Percentiles rank a stretch among this genome's conserved stretches.
phyloP scores from a whole-genome alignment of 2,329 filamentous ascomycete species.

The Tolypocladium inflatum region DNA sequence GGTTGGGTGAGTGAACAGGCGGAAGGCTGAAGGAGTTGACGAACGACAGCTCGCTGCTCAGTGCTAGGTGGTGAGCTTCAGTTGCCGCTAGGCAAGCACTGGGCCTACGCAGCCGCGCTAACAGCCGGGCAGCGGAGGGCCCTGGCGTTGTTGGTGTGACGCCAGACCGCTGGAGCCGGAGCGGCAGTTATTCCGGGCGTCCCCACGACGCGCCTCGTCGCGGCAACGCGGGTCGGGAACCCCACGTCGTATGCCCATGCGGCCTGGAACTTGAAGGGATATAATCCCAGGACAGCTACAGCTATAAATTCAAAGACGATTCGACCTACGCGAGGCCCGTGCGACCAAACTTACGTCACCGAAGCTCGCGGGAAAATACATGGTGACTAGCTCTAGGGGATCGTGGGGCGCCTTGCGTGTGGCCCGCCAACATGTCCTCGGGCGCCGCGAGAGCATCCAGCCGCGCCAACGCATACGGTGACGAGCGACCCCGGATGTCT shows the following conservation, averaged over 20 bases:
- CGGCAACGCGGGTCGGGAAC: not conserved
- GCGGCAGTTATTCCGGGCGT: not conserved
- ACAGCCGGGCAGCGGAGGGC: not conserved
- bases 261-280: not conserved
- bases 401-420: slow-evolving; percentile 19
- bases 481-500: slow-evolving; percentile 27
- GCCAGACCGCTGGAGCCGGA: not conserved
- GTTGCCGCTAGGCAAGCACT: slow-evolving; percentile 20
- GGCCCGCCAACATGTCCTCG: slow-evolving; percentile 30
- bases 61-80: not conserved
- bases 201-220: not conserved
- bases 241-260: not conserved
- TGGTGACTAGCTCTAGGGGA: not conserved
- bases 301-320: not conserved
- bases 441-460: slow-evolving; percentile 31
- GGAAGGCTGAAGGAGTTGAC: not conserved
- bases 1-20: not conserved
- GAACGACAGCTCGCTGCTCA: not conserved
- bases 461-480: slow-evolving; percentile 32
- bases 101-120: slow-evolving; percentile 23
- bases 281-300: not conserved
- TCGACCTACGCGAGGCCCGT: not conserved
- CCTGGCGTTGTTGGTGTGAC: not conserved
- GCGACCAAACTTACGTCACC: not conserved
- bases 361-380: not conserved